Base-by-base conservation (phyloP, 2,329 filamentous ascomycete genomes). In the Chrysoporthe cubensis region DNA sequence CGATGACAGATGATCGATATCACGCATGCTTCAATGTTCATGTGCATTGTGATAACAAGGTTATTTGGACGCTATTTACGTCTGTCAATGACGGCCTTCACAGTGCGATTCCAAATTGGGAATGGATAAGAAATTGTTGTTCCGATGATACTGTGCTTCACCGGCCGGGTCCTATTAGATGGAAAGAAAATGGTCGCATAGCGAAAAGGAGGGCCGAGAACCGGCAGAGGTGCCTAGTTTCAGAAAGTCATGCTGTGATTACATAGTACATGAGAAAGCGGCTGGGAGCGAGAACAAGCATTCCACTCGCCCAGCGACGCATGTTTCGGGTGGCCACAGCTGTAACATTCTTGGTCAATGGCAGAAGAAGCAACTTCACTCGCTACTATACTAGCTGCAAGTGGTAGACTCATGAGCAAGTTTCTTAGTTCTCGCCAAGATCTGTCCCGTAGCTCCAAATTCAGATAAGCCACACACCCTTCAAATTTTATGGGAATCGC, bases 241-340 rank as follows among this genome's bases (percentile, higher is more conserved):
- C n/a, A 59, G 32, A 6, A 46, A 21, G 5, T 1, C 9, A 54
- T 62, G 58, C 44, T n/a, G 52, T 59, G 63, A 58, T 44, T n/a
- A 37, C 16, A 21, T 40, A 58, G 34, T n/a, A 26, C 16, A 21
- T 40, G 50, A 14, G 13, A 34, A 44, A 11, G 32, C 46, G 5
- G 44, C 21, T 66, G 40, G 46, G 52, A 42, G 46, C 34, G 48
- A 67, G 56, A 42, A 16, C 42, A 43, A 9, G 32, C 5, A 32
- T 57, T 44, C n/a, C 26, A 4, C 32, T 37, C 9, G 26, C 21
- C 21, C 21, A 50, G 8, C 32, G 37, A 16, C 58, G 67, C 64
- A 59, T 56, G 67, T 69, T 64, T 64, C 67, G 64, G 67, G 40
- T 61, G 16, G 11, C n/a, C 50, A 65, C 64, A 50, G 56, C 44